phyloP scores from a whole-genome alignment of 129 eudicot species.

The Scalesia atractyloides region DNA sequence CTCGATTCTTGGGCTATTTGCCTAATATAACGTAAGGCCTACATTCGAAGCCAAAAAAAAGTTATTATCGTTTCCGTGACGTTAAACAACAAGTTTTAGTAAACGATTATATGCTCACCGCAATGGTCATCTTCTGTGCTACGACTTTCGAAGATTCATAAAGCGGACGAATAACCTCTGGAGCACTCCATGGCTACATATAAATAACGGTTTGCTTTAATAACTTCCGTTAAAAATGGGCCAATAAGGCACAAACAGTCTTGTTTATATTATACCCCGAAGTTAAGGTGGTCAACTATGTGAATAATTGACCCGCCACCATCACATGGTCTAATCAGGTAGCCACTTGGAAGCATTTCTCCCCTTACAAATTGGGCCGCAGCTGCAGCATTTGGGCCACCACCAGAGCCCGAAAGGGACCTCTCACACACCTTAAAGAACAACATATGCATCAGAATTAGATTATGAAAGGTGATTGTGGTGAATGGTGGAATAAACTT shows the following conservation, averaged over 20 bases:
- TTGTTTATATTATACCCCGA: conserved; percentile 51
- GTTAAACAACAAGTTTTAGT: background rate
- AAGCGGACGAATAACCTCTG: conserved; percentile 95
- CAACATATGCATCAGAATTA: conserved; percentile 13
- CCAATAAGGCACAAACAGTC: conserved; percentile 9
- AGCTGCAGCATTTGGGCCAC: conserved; percentile 77
- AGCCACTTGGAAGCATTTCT: conserved; percentile 96
- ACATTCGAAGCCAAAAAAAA: background rate
- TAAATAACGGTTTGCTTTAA: background rate
- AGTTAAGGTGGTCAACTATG: conserved; percentile 92
- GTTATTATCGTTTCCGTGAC: background rate
- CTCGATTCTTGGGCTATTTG: conserved; percentile 91
- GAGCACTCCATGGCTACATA: conserved; percentile 91
- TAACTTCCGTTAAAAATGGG: conserved; percentile 4
- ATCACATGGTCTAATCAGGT: conserved; percentile 91
- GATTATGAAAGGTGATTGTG: background rate
- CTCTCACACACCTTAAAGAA: conserved; percentile 83
- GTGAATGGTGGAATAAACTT: conserved; percentile 29
- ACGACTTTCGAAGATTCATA: conserved; percentile 88
- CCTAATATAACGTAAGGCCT: conserved; percentile 81
- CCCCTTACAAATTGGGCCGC: conserved; percentile 81
- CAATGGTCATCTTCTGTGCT: conserved; percentile 90
- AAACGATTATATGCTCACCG: conserved; percentile 54
- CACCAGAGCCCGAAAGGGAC: conserved; percentile 94
- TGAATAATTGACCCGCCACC: conserved; percentile 99